phyloP scores from a whole-genome alignment of 495 filamentous ascomycete species.

The Rostrohypoxylon terebratum region DNA sequence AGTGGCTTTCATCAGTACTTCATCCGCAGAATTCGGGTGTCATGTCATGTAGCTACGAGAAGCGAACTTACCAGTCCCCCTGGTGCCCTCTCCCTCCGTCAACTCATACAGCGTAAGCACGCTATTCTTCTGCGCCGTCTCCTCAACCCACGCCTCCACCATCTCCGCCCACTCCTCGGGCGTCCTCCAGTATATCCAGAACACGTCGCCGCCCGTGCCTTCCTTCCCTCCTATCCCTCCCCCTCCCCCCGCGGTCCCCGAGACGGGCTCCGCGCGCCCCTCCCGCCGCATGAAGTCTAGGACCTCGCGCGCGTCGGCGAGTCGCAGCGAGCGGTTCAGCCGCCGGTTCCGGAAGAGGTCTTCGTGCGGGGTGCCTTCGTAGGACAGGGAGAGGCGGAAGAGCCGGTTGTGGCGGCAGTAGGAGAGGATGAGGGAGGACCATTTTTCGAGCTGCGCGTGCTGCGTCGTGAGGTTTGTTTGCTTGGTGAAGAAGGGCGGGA shows the following conservation, averaged over 20 bases:
- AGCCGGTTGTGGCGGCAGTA: slow-evolving; percentile 83
- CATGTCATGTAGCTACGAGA: background rate
- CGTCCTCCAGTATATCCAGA: slow-evolving; percentile 61
- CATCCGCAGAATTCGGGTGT: background rate
- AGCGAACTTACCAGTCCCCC: slow-evolving; percentile 53
- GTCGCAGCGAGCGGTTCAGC: slow-evolving; percentile 66
- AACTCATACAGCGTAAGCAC: slow-evolving; percentile 64
- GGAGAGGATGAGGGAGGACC: slow-evolving; percentile 83
- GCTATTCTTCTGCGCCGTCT: slow-evolving; percentile 59
- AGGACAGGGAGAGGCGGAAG: slow-evolving; percentile 73
- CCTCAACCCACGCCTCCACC: slow-evolving; percentile 61
- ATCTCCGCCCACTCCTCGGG: slow-evolving; percentile 62
- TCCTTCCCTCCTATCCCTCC: slow-evolving; percentile 66
- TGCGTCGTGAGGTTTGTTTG: slow-evolving; percentile 83
- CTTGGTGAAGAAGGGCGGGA: slow-evolving; percentile 80
- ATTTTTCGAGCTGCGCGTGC: slow-evolving; percentile 81
- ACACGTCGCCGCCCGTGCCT: slow-evolving; percentile 56
- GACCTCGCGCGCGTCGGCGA: slow-evolving; percentile 73
- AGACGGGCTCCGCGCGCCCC: slow-evolving; percentile 76
- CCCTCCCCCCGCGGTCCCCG: slow-evolving; percentile 64
- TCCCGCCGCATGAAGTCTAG: slow-evolving; percentile 78
- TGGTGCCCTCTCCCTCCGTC: slow-evolving; percentile 57
- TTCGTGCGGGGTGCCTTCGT: slow-evolving; percentile 30
- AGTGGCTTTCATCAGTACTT: background rate
- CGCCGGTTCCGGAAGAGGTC: slow-evolving; percentile 65